Conservation (phyloP, 2,329 filamentous ascomycete genomes). For the Xenoacremonium recifei region DNA sequence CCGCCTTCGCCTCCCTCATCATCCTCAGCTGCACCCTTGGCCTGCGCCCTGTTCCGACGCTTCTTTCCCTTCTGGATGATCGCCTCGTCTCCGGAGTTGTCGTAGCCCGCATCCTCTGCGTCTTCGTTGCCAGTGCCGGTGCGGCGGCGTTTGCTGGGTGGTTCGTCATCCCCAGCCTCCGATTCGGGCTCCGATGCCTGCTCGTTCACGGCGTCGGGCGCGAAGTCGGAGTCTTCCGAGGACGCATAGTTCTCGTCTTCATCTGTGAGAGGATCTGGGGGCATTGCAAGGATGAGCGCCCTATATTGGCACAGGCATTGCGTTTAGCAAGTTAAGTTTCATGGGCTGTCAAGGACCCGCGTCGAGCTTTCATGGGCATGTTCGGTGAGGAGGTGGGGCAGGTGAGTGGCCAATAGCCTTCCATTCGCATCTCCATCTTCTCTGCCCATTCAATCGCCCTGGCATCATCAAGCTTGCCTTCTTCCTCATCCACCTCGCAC, state of each 20-base stretch:
- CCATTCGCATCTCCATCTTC: no score
- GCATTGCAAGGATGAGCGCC: conserved; percentile 35
- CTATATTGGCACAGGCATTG: neutral
- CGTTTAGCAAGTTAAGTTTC: neutral
- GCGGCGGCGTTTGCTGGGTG: conserved; percentile 23
- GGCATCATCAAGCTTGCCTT: no score
- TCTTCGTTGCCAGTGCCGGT: conserved; percentile 15
- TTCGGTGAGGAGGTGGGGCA: conserved; percentile 8
- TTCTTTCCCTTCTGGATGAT: conserved; percentile 64
- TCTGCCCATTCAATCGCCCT: no score
- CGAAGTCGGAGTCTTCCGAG: conserved; percentile 73
- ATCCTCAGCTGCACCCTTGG: conserved; percentile 35
- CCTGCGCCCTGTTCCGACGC: conserved; percentile 44
- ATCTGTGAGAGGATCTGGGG: conserved; percentile 39
- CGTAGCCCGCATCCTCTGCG: conserved; percentile 49
- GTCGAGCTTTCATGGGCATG: conserved; percentile 1
- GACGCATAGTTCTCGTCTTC: conserved; percentile 63
- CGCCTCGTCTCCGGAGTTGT: conserved; percentile 71
- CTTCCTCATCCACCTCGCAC: conserved; percentile 9
- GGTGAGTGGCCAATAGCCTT: conserved; percentile 22
- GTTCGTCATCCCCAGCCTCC: conserved; percentile 35
- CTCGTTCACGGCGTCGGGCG: conserved; percentile 53
- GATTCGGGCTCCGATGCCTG: conserved; percentile 51
- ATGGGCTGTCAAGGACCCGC: conserved; percentile 2
- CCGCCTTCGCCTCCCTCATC: conserved; percentile 60